Base-by-base conservation (phyloP, 345 rosid species). In the Zanthoxylum bungeanum region DNA sequence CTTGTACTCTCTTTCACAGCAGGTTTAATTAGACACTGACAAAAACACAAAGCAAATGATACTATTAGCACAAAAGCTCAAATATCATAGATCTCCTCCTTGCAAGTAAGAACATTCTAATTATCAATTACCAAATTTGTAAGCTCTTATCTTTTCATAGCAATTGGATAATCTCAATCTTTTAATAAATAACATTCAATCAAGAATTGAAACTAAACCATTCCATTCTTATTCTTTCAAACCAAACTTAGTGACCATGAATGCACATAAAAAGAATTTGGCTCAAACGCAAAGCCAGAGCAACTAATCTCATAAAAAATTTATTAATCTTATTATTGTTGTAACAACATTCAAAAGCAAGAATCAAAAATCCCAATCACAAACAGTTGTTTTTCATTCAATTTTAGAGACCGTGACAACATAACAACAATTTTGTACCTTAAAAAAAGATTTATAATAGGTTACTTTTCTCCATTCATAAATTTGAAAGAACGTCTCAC, bases 1-100 rank as follows among this genome's bases (percentile, higher is more conserved):
- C 52, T 84, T 31, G 99, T 96, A 71, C 42, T 82, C 67, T 87
- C 98, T 79, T 86, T 96, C 62, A 89, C 89, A 3, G 78, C 84
- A 78, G 98, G 97, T 66, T 82, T 87, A 57, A 88, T 71, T 75
- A 85, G 79, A 69, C 72, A 81, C 97, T 95, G 88, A 69, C 39
- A 57, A 39, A 69, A 22, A 59, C 36, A 72, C 33, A 14, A 58
- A 78, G 31, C 9, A 51, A 50, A 34, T 28, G 7, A 60, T 52
- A 52, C 36, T 53, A 34, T 24, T 3, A 64, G 25, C 21, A 70
- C 53, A 37, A 44, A 24, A 33, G 17, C 36, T 46, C 17, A 56
- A 37, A 36, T 9, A 42, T 3, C 60, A 34, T 14, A 63, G 25
- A 42, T 22, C 31, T 19, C n/a, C 16, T 9, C 49, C n/a, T 0